A percentile compares a stretch with the other conserved stretches of the same genome.
Conservation (phyloP, 306 rosid genomes). For the Cyclanthera cordifolia region DNA sequence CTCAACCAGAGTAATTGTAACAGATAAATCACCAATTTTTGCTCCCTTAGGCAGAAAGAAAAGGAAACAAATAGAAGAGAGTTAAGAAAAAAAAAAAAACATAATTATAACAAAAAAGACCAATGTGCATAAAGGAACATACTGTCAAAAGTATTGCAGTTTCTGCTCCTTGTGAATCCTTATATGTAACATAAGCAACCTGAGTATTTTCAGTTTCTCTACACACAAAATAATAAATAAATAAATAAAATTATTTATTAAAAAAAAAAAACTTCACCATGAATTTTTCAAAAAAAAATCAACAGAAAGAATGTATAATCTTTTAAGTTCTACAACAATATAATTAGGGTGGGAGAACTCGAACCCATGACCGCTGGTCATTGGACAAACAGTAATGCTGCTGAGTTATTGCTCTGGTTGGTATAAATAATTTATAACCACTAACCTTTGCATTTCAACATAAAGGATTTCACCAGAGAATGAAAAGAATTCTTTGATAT, state of each 20-base stretch:
- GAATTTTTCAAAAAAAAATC: constrained; percentile 9
- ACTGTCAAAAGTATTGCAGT: constrained; percentile 76
- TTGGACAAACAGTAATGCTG: too few species aligned
- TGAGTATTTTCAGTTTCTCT: constrained; percentile 68
- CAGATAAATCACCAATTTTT: constrained; percentile 40
- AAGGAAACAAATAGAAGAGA: not conserved
- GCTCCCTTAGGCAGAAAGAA: constrained; percentile 42
- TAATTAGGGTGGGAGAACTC: too few species aligned
- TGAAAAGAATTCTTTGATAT: constrained; percentile 72
- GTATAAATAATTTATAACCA: constrained; percentile 10
- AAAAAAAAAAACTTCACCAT: too few species aligned
- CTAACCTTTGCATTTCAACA: constrained; percentile 72
- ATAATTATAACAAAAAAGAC: too few species aligned
- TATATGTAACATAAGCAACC: constrained; percentile 66
- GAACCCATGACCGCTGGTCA: too few species aligned
- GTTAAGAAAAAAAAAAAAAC: too few species aligned
- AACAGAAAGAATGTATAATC: constrained; percentile 8
- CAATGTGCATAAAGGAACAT: constrained; percentile 14
- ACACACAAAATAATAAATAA: not conserved
- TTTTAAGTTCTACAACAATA: too few species aligned
- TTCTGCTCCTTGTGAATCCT: constrained; percentile 68
- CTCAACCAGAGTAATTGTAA: constrained; percentile 49
- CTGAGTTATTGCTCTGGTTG: too few species aligned
- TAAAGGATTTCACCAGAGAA: constrained; percentile 66
- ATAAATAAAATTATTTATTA: not conserved